Evolutionary conservation across 257 asterid species (phyloP).

Genomic region (Craterostigma plantagineum): DNA sequence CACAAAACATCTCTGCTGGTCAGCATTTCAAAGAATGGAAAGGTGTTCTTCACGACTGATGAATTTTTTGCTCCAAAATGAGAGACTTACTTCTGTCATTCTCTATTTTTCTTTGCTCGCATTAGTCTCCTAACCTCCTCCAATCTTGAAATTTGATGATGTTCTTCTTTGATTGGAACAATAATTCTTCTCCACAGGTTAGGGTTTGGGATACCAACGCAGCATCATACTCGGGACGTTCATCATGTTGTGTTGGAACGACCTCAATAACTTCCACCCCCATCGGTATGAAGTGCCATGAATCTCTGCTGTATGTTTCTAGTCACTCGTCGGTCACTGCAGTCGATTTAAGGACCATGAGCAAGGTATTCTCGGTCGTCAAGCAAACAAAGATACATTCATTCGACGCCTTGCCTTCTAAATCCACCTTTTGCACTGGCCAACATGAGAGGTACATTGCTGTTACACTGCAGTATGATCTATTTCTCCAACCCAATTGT

Average conservation of each 20-base stretch:
- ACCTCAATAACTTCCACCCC: constrained; percentile 29
- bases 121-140: too few relatives aligned
- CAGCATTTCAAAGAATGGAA: constrained; percentile 62
- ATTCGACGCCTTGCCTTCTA: constrained; percentile 44
- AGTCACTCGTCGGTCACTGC: constrained; percentile 44
- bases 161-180: too few relatives aligned
- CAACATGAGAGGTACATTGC: constrained; percentile 35
- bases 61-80: background rate
- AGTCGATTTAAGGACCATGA: constrained; percentile 66
- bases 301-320: constrained; percentile 49
- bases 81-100: background rate
- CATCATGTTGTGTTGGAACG: constrained; percentile 72
- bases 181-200: constrained; percentile 19
- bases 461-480: background rate
- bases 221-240: constrained; percentile 43
- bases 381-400: constrained; percentile 25
- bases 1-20: constrained; percentile 53
- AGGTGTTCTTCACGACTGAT: constrained; percentile 35
- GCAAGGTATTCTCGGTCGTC: constrained; percentile 20
- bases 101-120: background rate
- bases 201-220: constrained; percentile 57
- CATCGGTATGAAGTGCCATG: constrained; percentile 60
- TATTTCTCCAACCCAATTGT: too few relatives aligned
- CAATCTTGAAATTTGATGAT: too few relatives aligned
- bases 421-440: constrained; percentile 49